Conservation (phyloP, 805 yeast genomes). For the Candida awuae region DNA sequence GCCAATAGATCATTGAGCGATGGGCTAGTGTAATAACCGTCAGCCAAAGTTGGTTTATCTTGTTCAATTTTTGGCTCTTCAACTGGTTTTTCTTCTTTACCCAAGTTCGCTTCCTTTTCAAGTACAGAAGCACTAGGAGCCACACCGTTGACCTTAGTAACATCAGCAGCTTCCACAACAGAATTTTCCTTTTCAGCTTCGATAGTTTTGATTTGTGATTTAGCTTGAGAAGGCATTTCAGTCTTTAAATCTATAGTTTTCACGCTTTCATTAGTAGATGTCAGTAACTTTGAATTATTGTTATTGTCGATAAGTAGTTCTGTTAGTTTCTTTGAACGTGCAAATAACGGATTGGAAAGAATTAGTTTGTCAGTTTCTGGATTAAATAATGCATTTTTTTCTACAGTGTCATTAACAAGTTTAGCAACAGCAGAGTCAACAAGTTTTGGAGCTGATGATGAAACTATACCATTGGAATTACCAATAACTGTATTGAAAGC, state of each 20-base stretch:
- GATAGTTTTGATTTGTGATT: too few relatives aligned
- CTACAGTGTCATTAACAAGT: slow-evolving; percentile 16
- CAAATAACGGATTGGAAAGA: slow-evolving; percentile 61
- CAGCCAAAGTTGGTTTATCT: slow-evolving; percentile 24
- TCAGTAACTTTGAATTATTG: slow-evolving; percentile 18
- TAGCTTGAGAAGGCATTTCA: slow-evolving; percentile 9
- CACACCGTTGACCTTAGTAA: neutral
- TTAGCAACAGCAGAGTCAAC: slow-evolving; percentile 22
- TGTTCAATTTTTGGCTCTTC: slow-evolving; percentile 3
- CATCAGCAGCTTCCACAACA: neutral
- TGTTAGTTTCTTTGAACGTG: slow-evolving; percentile 49
- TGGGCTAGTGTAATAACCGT: slow-evolving; percentile 88
- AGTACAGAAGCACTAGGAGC: neutral
- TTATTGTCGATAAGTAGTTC: slow-evolving; percentile 45
- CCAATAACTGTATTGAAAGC: slow-evolving; percentile 19
- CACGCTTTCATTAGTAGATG: slow-evolving; percentile 1
- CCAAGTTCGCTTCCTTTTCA: neutral
- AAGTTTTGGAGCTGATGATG: slow-evolving; percentile 16
- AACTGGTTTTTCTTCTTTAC: slow-evolving; percentile 1
- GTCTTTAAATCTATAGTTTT: slow-evolving; percentile 30
- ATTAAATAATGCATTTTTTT: slow-evolving; percentile 14
- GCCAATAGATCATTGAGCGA: slow-evolving; percentile 52
- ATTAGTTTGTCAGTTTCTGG: slow-evolving; percentile 58
- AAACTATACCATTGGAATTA: slow-evolving; percentile 21
- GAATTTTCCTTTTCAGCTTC: neutral